Conservation (phyloP, 208 protist genomes). For the Trypanosoma scelopori region DNA sequence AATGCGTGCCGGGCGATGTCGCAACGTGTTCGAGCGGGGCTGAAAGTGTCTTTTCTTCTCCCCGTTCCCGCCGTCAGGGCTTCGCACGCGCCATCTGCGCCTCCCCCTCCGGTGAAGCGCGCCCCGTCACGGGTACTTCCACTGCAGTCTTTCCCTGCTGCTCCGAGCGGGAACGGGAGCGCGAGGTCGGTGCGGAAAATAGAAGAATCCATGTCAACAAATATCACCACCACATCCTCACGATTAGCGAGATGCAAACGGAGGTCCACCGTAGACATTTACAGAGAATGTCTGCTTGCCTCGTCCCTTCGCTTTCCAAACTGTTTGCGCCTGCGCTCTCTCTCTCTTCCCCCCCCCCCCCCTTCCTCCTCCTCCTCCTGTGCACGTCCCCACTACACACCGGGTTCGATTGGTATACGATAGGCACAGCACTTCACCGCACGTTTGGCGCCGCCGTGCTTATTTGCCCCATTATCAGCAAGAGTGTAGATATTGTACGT, state of each 20-base stretch:
- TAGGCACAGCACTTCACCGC: no score
- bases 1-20: conserved; percentile 40
- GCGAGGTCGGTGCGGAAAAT: conserved; percentile 39
- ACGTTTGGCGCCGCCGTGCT: no score
- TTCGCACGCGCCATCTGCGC: neutral
- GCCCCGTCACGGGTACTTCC: neutral
- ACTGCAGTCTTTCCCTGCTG: neutral
- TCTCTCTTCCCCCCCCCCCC: no score
- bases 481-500: no score
- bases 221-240: conserved; percentile 44
- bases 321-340: no score
- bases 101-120: neutral
- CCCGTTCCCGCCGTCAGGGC: neutral
- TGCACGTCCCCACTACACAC: no score
- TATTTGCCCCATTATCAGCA: no score
- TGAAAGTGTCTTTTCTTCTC: conserved; percentile 2
- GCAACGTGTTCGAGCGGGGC: conserved; percentile 30
- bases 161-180: conserved; percentile 20
- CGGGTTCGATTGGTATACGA: no score
- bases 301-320: no score
- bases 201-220: conserved; percentile 49
- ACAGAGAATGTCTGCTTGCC: no score
- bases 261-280: conserved; percentile 20
- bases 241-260: conserved; percentile 30
- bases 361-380: no score